A percentile compares a stretch with the other conserved stretches of the same genome.
These are phyloP conservation scores for Phaeomoniella chlamydospora DNA, from an alignment of 2,329 filamentous ascomycete genomes.

Conservation along the genomic window DNA sequence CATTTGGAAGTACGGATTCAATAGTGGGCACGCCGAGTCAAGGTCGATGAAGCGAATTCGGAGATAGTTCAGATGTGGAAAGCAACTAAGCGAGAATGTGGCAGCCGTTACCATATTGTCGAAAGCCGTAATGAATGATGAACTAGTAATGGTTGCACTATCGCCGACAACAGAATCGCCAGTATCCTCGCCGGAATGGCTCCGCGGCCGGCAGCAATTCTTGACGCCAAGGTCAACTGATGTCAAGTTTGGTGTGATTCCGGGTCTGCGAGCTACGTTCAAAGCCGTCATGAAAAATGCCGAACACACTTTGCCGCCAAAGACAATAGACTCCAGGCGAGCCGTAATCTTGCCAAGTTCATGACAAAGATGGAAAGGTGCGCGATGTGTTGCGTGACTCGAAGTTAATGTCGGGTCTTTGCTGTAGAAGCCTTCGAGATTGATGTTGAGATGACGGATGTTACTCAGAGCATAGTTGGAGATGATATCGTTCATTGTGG, in stretches of 20 bases:
- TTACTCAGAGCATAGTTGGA: constrained; percentile 37
- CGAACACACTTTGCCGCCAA: constrained; percentile 58
- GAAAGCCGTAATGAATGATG: constrained; percentile 57
- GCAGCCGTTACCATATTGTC: constrained; percentile 53
- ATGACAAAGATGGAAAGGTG: constrained; percentile 47
- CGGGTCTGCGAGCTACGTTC: constrained; percentile 33
- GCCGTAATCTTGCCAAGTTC: constrained; percentile 47
- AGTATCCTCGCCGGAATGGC: constrained; percentile 6
- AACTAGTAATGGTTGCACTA: constrained; percentile 56
- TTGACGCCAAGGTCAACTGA: constrained; percentile 60
- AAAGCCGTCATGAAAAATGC: constrained; percentile 49
- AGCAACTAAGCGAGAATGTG: constrained; percentile 41
- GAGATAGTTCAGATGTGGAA: constrained; percentile 47
- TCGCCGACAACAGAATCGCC: constrained; percentile 34
- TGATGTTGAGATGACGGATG: constrained; percentile 51
- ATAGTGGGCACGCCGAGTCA: constrained; percentile 53
- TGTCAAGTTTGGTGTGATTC: constrained; percentile 33
- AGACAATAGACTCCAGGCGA: constrained; percentile 52
- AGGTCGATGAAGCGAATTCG: constrained; percentile 64
- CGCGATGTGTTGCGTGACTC: constrained; percentile 38
- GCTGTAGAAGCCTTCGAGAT: constrained; percentile 57
- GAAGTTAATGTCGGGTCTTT: constrained; percentile 39
- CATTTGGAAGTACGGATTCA: constrained; percentile 61
- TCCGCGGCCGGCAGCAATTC: constrained; percentile 44
- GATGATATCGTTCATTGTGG: constrained; percentile 52